Percentiles rank a stretch among this genome's conserved stretches.
These are phyloP conservation scores for Morella rubra DNA, from an alignment of 306 rosid genomes.

Conservation along the genomic window DNA sequence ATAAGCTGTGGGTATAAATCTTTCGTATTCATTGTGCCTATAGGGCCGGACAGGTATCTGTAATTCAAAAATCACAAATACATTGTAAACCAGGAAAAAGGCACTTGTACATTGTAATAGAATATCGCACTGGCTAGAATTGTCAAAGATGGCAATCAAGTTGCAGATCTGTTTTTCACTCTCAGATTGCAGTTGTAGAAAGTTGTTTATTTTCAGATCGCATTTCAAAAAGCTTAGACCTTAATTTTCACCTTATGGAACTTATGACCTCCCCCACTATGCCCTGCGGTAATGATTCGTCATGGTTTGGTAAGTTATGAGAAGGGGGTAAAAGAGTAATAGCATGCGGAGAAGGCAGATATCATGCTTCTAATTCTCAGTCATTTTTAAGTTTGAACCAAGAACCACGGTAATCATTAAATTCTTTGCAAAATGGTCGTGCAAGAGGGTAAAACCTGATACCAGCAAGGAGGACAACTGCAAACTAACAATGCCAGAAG, in stretches of 20 bases:
- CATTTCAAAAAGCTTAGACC: neutral
- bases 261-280: too few species aligned
- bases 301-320: too few species aligned
- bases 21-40: slow-evolving; percentile 92
- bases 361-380: neutral
- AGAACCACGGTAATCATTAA: neutral
- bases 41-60: slow-evolving; percentile 98
- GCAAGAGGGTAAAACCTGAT: neutral
- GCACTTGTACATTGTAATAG: neutral
- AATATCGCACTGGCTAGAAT: neutral
- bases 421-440: neutral
- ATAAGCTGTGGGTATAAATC: slow-evolving; percentile 93
- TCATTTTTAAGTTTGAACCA: neutral
- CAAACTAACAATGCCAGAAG: neutral
- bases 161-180: neutral
- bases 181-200: neutral
- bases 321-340: neutral
- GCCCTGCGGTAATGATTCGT: too few species aligned
- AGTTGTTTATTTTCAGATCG: neutral
- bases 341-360: neutral
- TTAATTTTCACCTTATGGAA: neutral
- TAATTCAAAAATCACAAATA: slow-evolving; percentile 33
- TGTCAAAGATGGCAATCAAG: neutral
- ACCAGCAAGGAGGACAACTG: neutral
- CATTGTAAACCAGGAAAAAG: neutral